Evolutionary conservation across 2,329 filamentous ascomycete genomes (phyloP).

Genomic region (Zelopaecilomyces penicillatus): DNA sequence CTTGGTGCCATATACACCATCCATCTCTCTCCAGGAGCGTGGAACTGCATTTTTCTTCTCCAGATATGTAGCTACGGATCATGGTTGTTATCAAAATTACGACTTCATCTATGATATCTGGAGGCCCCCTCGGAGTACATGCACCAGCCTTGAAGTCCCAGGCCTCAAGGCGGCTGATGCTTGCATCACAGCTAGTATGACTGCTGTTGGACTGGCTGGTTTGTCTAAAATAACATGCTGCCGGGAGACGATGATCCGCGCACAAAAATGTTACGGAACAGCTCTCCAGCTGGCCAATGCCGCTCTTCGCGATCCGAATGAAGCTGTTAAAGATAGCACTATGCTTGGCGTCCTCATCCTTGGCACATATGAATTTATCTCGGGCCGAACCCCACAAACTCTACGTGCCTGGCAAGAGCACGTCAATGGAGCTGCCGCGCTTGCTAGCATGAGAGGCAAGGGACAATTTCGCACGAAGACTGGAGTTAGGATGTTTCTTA

Average conservation of each 20-base stretch:
- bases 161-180: constrained; percentile 5
- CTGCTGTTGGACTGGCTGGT: constrained; percentile 45
- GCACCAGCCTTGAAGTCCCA: constrained; percentile 26
- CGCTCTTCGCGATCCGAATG: constrained; percentile 36
- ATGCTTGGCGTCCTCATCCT: constrained; percentile 46
- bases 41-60: constrained; percentile 44
- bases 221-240: constrained; percentile 38
- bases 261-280: constrained; percentile 41
- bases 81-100: constrained; percentile 41
- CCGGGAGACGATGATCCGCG: constrained; percentile 35
- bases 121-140: constrained; percentile 31
- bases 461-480: constrained; percentile 37
- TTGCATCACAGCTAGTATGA: constrained; percentile 42
- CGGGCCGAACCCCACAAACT: constrained; percentile 36
- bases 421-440: constrained; percentile 41
- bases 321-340: constrained; percentile 40
- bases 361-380: constrained; percentile 46
- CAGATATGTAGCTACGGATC: constrained; percentile 39
- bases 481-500: constrained; percentile 44
- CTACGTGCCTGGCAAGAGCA: constrained; percentile 45
- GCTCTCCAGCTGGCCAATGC: constrained; percentile 43
- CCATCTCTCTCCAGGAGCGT: constrained; percentile 30
- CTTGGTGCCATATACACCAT: constrained; percentile 10
- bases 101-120: constrained; percentile 46
- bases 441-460: constrained; percentile 41